Percentiles rank a stretch among this genome's conserved stretches.
Evolutionary conservation across 768 basidiomycete genomes (phyloP).

Genomic region (Trichaptum fuscoviolaceum): DNA sequence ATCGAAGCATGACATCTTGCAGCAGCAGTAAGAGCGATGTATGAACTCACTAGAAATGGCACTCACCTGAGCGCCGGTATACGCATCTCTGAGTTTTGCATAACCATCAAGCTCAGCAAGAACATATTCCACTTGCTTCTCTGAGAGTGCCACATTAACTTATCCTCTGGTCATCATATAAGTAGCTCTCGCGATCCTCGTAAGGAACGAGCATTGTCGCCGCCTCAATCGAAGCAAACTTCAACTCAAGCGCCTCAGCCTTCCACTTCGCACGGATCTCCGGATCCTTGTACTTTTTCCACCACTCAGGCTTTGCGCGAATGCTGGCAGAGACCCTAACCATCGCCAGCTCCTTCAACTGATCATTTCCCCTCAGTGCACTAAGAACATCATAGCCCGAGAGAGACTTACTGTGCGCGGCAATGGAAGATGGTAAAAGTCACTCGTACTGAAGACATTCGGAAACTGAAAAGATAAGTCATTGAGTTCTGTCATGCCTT

Average conservation of each 20-base stretch:
- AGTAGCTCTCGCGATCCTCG: background rate
- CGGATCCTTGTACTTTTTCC: conserved; percentile 8
- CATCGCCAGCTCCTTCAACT: conserved; percentile 14
- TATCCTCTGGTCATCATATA: no score
- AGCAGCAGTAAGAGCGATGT: no score
- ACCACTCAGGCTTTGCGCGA: conserved; percentile 14
- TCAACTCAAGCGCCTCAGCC: conserved; percentile 7
- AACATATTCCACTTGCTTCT: conserved; percentile 14
- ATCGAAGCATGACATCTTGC: conserved; percentile 15
- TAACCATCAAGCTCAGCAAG: conserved; percentile 14
- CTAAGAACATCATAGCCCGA: no score
- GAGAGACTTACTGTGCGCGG: no score
- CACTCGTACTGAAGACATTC: no score
- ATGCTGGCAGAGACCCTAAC: conserved; percentile 13
- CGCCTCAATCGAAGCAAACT: no score
- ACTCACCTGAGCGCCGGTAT: conserved; percentile 10
- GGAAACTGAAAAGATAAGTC: no score
- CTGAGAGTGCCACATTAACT: background rate
- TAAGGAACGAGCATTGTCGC: background rate
- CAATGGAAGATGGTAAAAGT: no score
- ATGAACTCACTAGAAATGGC: no score
- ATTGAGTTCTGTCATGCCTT: no score
- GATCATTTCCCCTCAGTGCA: no score
- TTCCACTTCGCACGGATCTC: conserved; percentile 10
- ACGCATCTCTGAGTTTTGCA: conserved; percentile 10